Conservation (phyloP, 306 rosid species). For the Quercus dentata region DNA sequence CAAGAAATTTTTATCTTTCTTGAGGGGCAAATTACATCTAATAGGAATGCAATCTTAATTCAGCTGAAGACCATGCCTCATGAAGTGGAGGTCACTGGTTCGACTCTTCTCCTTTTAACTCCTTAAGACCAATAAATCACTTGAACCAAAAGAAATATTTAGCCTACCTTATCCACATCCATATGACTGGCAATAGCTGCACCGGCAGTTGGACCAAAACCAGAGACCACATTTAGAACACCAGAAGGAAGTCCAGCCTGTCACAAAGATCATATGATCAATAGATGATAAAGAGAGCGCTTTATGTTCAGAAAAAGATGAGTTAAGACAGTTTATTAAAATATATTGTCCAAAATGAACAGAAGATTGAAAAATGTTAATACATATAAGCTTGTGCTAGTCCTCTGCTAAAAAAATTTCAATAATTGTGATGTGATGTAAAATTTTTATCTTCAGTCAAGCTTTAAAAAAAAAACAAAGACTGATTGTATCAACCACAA, state of each 20-base stretch:
- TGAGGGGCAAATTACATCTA: background rate
- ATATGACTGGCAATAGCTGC: constrained; percentile 92
- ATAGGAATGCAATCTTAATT: background rate
- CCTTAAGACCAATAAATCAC: no score
- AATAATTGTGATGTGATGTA: background rate
- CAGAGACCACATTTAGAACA: constrained; percentile 79
- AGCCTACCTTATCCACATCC: constrained; percentile 85
- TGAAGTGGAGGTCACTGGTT: no score
- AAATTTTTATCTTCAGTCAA: background rate
- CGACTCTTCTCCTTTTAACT: no score
- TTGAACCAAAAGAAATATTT: no score
- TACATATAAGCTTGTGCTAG: background rate
- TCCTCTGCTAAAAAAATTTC: background rate
- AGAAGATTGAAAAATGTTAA: background rate
- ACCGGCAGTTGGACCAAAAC: constrained; percentile 95
- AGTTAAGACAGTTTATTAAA: background rate
- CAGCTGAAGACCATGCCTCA: no score
- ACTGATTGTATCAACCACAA: background rate
- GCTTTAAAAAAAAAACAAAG: background rate
- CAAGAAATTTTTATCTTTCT: background rate
- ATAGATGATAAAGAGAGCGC: background rate
- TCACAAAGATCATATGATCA: constrained; percentile 23
- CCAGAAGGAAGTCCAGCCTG: constrained; percentile 96
- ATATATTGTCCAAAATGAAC: background rate
- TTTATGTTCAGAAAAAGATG: background rate